These are phyloP conservation scores for Exophiala calicioides DNA, from an alignment of 2,329 filamentous ascomycete species.

Conservation along the genomic window DNA sequence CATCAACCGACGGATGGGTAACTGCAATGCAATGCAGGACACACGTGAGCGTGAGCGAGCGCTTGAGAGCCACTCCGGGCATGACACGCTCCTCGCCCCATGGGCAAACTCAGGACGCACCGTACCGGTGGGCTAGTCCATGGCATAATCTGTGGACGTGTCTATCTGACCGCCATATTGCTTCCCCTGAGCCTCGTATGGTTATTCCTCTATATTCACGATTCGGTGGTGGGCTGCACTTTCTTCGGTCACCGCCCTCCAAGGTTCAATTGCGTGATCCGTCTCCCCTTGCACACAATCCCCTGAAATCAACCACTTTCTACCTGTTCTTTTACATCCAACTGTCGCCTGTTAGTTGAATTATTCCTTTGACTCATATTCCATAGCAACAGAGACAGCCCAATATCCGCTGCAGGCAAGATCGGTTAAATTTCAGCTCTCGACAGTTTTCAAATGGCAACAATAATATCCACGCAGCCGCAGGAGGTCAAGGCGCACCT, in stretches of 20 bases:
- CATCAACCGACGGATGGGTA: too few species aligned
- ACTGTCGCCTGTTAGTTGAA: too few species aligned
- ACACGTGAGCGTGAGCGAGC: not conserved
- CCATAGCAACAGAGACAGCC: not conserved
- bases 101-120: too few species aligned
- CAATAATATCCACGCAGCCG: not conserved
- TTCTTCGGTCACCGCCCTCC: conserved; percentile 3
- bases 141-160: too few species aligned
- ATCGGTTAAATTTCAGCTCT: too few species aligned
- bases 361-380: not conserved
- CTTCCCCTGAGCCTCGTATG: not conserved
- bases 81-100: not conserved
- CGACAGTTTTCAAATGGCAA: conserved; percentile 15
- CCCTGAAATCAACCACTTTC: not conserved
- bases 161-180: conserved; percentile 7
- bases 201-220: conserved; percentile 3
- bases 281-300: conserved; percentile 20
- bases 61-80: not conserved
- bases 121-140: too few species aligned
- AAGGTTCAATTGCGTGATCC: conserved; percentile 26
- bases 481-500: not conserved
- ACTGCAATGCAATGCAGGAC: too few species aligned
- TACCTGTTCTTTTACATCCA: not conserved
- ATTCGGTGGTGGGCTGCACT: conserved; percentile 4
- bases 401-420: too few species aligned